Evolutionary conservation across 192 early-diverging fungal species (phyloP), one percentile per base, ranked within the genome.

Genomic region (Phycomyces nitens): DNA sequence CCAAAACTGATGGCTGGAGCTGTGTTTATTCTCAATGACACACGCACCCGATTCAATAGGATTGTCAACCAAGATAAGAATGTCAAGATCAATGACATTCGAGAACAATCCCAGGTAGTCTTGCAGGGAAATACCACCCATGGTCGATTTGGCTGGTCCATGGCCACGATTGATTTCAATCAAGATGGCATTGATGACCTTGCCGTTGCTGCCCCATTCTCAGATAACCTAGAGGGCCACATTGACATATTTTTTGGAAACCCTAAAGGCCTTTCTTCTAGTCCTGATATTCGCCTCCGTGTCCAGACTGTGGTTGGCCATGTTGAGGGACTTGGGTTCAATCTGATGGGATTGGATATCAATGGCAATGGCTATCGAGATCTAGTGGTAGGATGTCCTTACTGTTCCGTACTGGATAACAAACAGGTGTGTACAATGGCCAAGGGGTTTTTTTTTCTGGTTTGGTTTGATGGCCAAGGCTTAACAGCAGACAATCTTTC

Each of bases 101-200:
- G 64, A 15, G 27, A 56, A 29, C 7, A 54, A 22, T 65, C 64
- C 20, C 52, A 54, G 12, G 41, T 49, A 23, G 42, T 43, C 5
- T 49, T 57, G 40, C 20, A 56, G 20, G 64, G 64, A 34, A 21
- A 65, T 6, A 42, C 51, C 10, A 57, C 54, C 15, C 56, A 75
- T 11, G 65, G 70, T 10, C 76, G 88, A 22, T 96, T 94, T 75
- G 94, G 94, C 5, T 84, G 85, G 69, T 80, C 88, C 0, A 47
- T 91, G 44, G 84, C 88, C 0, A 90, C 91, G 18, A 71, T 93
- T 4, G 94, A 96, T 69, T 73, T 91, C 20, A 96, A 96, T 64
- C 64, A 75, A 14, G 94, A 96, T 68, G 92, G 94, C 0, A 85
- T 94, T 20, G 92, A 93, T 66, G 92, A 96, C 71, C 74, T 96